phyloP scores from a whole-genome alignment of 2,329 filamentous ascomycete genomes.

The Tolypocladium ovalisporum region DNA sequence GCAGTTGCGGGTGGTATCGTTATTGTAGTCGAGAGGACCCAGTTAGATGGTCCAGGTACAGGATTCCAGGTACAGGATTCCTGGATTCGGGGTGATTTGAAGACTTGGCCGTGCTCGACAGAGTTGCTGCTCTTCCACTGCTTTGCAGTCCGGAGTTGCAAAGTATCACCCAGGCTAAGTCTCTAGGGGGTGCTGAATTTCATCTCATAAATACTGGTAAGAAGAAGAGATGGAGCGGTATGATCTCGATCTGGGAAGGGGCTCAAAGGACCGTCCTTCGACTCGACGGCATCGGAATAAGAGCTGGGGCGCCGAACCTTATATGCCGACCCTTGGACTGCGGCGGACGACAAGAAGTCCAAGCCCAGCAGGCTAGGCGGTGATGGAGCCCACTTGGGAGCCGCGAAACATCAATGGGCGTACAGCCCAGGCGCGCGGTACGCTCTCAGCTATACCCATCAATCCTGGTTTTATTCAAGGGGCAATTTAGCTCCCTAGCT shows the following conservation, averaged over 20 bases:
- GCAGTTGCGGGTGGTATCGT: not conserved
- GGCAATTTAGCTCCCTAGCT: constrained; percentile 3
- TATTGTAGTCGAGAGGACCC: not conserved
- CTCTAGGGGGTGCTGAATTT: too few relatives aligned
- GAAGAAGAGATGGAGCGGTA: not conserved
- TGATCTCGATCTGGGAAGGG: not conserved
- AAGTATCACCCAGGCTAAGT: not conserved
- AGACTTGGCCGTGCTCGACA: not conserved
- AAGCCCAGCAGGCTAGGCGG: not conserved
- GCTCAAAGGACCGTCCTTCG: not conserved
- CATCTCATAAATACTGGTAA: too few relatives aligned
- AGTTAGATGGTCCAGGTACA: not conserved
- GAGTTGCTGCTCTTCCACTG: not conserved
- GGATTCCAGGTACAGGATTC: not conserved
- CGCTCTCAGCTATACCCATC: constrained; percentile 6
- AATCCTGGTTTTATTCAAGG: not conserved
- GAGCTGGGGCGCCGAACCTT: constrained; percentile 11
- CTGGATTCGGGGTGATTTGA: not conserved
- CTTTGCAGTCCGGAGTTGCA: not conserved
- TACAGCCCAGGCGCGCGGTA: constrained; percentile 4
- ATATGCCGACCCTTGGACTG: not conserved
- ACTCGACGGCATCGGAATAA: not conserved
- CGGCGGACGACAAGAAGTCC: not conserved
- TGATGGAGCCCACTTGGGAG: constrained; percentile 2
- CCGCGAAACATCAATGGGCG: not conserved